These are phyloP conservation scores for Lepidium campestre DNA, from an alignment of 441 rosid species.

Conservation along the genomic window DNA sequence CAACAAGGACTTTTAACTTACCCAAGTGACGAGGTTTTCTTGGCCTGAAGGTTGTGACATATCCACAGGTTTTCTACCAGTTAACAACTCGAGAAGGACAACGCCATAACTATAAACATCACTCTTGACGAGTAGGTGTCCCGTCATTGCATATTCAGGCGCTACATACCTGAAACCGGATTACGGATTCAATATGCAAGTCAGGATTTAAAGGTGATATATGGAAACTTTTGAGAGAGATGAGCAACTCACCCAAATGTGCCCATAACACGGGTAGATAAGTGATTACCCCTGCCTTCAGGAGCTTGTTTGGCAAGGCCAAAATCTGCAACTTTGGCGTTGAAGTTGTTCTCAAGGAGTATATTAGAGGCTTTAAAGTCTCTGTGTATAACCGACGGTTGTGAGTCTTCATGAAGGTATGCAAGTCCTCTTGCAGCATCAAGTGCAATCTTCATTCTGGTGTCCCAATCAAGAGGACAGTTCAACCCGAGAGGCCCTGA, in stretches of 20 bases:
- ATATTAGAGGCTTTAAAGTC: constrained; percentile 96
- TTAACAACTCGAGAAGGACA: constrained; percentile 83
- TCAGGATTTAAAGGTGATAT: background rate
- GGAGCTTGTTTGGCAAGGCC: constrained; percentile 98
- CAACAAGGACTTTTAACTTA: constrained; percentile 25
- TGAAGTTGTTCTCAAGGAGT: constrained; percentile 82
- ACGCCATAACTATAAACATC: constrained; percentile 97
- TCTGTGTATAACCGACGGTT: constrained; percentile 92
- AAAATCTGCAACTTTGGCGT: constrained; percentile 95
- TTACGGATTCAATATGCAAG: background rate
- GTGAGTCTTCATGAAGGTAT: constrained; percentile 94
- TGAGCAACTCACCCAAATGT: constrained; percentile 75
- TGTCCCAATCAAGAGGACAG: constrained; percentile 92
- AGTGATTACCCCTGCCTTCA: constrained; percentile 86
- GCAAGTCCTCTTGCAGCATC: constrained; percentile 98
- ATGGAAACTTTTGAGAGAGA: background rate
- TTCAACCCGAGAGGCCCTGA: constrained; percentile 86
- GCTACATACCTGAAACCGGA: constrained; percentile 71
- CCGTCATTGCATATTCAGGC: constrained; percentile 98
- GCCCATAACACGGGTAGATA: constrained; percentile 96
- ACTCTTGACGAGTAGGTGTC: constrained; percentile 87
- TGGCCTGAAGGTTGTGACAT: constrained; percentile 97
- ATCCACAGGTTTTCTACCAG: constrained; percentile 92
- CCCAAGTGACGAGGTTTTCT: constrained; percentile 97
- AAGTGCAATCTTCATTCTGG: constrained; percentile 95